Percentiles rank a stretch among this genome's conserved stretches.
phyloP scores from a whole-genome alignment of 1,139 yeast genomes.

The Yamadazyma taylorii region DNA sequence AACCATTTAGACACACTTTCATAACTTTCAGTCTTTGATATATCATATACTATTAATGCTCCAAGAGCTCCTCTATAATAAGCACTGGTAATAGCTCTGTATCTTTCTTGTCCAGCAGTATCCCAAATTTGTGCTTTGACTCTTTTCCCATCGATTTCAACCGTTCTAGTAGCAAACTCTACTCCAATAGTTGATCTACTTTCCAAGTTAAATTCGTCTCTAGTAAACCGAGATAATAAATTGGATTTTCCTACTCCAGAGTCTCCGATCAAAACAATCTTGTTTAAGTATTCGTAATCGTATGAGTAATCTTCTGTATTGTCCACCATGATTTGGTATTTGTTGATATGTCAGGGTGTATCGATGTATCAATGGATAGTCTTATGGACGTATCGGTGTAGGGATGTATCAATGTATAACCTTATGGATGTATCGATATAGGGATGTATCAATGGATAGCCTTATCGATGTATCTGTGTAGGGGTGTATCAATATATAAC shows the following conservation, averaged over 20 bases:
- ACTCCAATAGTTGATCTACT: conserved; percentile 96
- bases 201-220: conserved; percentile 93
- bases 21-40: conserved; percentile 88
- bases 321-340: conserved; percentile 49
- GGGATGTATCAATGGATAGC: too few relatives aligned
- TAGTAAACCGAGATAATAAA: conserved; percentile 86
- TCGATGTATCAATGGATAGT: too few relatives aligned
- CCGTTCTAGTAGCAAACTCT: conserved; percentile 95
- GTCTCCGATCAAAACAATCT: conserved; percentile 95
- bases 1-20: conserved; percentile 96
- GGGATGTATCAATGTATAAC: too few relatives aligned
- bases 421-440: too few relatives aligned
- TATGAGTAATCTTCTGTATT: conserved; percentile 74
- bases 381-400: too few relatives aligned
- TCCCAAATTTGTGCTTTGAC: conserved; percentile 99
- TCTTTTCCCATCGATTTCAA: conserved; percentile 91
- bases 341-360: too few relatives aligned
- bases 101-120: conserved; percentile 98
- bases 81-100: conserved; percentile 96
- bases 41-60: conserved; percentile 93
- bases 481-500: too few relatives aligned
- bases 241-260: conserved; percentile 98
- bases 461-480: too few relatives aligned
- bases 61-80: conserved; percentile 99
- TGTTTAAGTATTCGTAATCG: conserved; percentile 94